Conservation (phyloP, 2,329 filamentous ascomycete species). For the Colletotrichum tropicale region DNA sequence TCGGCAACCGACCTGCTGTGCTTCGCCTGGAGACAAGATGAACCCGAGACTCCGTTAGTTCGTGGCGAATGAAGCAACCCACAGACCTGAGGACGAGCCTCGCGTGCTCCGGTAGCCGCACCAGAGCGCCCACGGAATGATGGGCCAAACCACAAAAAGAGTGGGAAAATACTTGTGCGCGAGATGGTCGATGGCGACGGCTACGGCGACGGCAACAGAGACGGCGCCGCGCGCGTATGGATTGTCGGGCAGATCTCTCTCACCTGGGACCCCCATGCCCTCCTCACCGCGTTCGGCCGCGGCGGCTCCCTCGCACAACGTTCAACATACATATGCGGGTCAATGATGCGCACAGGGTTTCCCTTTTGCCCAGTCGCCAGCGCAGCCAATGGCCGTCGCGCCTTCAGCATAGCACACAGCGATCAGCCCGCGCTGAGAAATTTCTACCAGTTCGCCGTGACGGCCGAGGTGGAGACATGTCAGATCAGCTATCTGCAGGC, state of each 20-base stretch:
- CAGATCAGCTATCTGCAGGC: slow-evolving; percentile 17
- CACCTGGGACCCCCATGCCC: neutral
- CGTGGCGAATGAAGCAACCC: neutral
- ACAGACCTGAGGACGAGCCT: neutral
- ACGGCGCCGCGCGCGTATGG: neutral
- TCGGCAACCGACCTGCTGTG: neutral
- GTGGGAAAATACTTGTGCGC: neutral
- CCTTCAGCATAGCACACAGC: neutral
- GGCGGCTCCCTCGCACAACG: slow-evolving; percentile 7
- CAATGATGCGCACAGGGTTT: slow-evolving; percentile 20
- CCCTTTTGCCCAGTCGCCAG: neutral
- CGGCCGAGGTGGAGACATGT: slow-evolving; percentile 4
- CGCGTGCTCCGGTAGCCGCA: neutral
- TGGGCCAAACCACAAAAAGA: neutral
- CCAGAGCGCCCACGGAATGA: neutral
- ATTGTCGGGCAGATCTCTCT: neutral
- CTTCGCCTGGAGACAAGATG: neutral
- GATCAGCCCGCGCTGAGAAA: slow-evolving; percentile 2
- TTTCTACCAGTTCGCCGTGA: neutral
- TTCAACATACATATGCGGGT: slow-evolving; percentile 16
- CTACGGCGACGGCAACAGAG: neutral
- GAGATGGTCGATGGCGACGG: neutral
- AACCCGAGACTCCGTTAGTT: neutral
- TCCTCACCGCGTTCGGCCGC: slow-evolving; percentile 7
- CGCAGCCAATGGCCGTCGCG: neutral